Evolutionary conservation across 169 alveolate species (phyloP), one percentile per base, ranked within the genome.

Genomic region (Neospora caninum): DNA sequence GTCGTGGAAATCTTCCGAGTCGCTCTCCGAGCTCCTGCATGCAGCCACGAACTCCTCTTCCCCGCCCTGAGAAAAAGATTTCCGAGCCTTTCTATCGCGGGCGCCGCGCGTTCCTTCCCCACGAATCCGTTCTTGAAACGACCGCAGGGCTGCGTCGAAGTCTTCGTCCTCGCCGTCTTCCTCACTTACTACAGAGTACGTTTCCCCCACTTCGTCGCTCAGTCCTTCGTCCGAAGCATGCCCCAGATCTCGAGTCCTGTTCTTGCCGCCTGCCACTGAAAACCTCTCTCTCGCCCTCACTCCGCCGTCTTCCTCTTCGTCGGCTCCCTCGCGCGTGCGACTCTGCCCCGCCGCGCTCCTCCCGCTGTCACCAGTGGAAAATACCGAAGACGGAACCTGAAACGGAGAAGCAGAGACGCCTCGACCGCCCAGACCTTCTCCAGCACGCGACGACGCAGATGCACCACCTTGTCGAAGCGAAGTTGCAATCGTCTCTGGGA

Each of bases 91-190:
- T 22, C 31, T 27, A 22, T 27, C 73, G 34, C 73, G 73, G 20
- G n/a, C 4, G n/a, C 1, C 34, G 73, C n/a, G 4, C 20, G 31
- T 29, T 16, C 73, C 31, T 9, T 22, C 31, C 31, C 73, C 31
- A 22, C 73, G 73, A 64, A 64, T 16, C 7, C 73, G 25, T 29
- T 16, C 73, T 64, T 64, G 73, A 27, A 64, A 64, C 34, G 73
- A 64, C 25, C 73, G 73, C 73, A 64, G 73, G 31, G 73, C 73
- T 29, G 73, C 73, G 73, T 64, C 73, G n/a, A 64, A 64, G 31
- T 64, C 73, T 64, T 64, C 73, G 58, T 49, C 58, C 73, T 64
- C 73, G 73, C 34, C 73, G 73, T 64, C 73, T 64, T 64, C 73
- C 73, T 22, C 73, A 64, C n/a, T 27, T 29, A 64, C 73, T 49